phyloP scores from a whole-genome alignment of 306 rosid species.

The Castanea mollissima region DNA sequence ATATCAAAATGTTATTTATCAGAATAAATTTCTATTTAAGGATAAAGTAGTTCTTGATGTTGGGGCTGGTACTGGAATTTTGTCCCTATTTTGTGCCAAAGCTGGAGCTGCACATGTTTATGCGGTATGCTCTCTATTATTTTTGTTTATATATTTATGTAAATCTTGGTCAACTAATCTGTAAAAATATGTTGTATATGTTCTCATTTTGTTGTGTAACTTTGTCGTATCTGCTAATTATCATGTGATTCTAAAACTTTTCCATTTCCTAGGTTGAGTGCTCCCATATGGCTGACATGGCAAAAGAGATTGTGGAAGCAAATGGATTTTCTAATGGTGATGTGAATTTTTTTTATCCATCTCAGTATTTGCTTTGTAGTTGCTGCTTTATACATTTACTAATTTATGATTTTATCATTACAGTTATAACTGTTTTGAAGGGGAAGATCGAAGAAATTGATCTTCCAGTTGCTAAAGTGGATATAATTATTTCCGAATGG shows the following conservation, averaged over 20 bases:
- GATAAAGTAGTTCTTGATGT: slow-evolving; percentile 96
- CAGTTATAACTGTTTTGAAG: slow-evolving; percentile 91
- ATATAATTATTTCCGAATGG: slow-evolving; percentile 97
- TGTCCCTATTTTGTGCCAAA: slow-evolving; percentile 93
- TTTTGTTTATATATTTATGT: neutral
- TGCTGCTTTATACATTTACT: slow-evolving; percentile 18
- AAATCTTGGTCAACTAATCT: neutral
- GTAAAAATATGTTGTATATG: neutral
- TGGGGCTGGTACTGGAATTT: slow-evolving; percentile 98
- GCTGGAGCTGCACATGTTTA: slow-evolving; percentile 96
- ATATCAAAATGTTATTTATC: slow-evolving; percentile 94
- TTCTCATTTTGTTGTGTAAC: neutral
- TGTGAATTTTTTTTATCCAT: slow-evolving; percentile 12
- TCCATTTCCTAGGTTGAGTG: slow-evolving; percentile 73
- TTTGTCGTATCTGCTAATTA: neutral
- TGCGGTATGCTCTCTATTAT: slow-evolving; percentile 51
- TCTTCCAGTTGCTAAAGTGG: slow-evolving; percentile 90
- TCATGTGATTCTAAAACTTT: neutral
- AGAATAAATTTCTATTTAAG: slow-evolving; percentile 77
- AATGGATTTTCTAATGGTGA: slow-evolving; percentile 83
- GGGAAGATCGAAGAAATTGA: slow-evolving; percentile 96
- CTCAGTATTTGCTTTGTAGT: neutral
- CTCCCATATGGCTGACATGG: slow-evolving; percentile 98
- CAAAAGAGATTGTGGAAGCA: slow-evolving; percentile 83
- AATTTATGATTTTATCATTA: slow-evolving; percentile 11